Evolutionary conservation across 176 grass and related monocot species (phyloP).

Genomic region (Oryza longistaminata): DNA sequence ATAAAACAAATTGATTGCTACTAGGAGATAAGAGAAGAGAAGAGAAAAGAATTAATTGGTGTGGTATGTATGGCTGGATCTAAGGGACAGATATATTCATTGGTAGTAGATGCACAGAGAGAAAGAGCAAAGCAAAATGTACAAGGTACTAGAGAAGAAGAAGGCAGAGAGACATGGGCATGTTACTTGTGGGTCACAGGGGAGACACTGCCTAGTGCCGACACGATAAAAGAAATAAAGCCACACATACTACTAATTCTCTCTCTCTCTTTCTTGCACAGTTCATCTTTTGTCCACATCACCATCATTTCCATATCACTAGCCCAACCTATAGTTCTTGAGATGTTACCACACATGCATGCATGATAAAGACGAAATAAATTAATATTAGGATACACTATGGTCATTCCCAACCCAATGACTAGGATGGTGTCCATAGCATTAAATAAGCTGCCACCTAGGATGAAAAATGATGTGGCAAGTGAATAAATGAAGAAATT

Average conservation of each 20-base stretch:
- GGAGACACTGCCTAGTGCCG: constrained; percentile 59
- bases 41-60: too few species aligned
- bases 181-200: constrained; percentile 55
- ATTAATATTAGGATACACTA: background rate
- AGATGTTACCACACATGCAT: constrained; percentile 19
- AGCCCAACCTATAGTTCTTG: background rate
- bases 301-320: constrained; percentile 47
- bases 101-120: background rate
- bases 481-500: too few species aligned
- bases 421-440: too few species aligned
- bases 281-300: constrained; percentile 52
- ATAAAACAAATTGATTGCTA: background rate
- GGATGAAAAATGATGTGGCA: too few species aligned
- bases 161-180: constrained; percentile 34
- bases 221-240: constrained; percentile 68
- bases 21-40: background rate
- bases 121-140: background rate
- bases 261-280: constrained; percentile 12
- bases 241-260: background rate
- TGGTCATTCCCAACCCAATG: too few species aligned
- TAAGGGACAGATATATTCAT: constrained; percentile 18
- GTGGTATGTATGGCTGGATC: constrained; percentile 16
- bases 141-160: background rate
- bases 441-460: too few species aligned
- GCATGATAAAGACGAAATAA: background rate